Conservation (phyloP, 2,329 filamentous ascomycete genomes). For the Mariannaea sp. region DNA sequence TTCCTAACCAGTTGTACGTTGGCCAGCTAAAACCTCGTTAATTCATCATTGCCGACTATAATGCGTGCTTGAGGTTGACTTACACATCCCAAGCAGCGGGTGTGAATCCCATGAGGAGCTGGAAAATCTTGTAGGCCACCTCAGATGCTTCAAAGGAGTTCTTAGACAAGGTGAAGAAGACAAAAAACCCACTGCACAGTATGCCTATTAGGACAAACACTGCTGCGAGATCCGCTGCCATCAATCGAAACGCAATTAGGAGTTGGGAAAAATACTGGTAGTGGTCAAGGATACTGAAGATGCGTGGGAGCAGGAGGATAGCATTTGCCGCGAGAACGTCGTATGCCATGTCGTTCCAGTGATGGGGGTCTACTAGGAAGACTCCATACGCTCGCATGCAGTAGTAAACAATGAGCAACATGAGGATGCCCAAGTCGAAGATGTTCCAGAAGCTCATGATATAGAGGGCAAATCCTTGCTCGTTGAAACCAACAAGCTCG, state of each 20-base stretch:
- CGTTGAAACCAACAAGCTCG: constrained; percentile 93
- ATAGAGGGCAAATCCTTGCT: constrained; percentile 94
- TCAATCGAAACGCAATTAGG: constrained; percentile 89
- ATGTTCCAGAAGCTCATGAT: constrained; percentile 98
- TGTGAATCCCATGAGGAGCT: constrained; percentile 94
- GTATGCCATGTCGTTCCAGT: constrained; percentile 83
- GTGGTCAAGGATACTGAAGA: constrained; percentile 92
- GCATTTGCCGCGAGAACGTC: constrained; percentile 93
- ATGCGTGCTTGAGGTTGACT: constrained; percentile 35
- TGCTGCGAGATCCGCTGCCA: constrained; percentile 87
- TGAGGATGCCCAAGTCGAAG: constrained; percentile 87
- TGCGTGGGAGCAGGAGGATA: constrained; percentile 83
- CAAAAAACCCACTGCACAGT: constrained; percentile 91
- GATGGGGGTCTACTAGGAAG: constrained; percentile 74
- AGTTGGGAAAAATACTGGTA: constrained; percentile 96
- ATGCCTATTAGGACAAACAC: constrained; percentile 85
- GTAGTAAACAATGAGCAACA: constrained; percentile 87
- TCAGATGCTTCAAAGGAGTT: constrained; percentile 70
- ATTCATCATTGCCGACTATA: background rate
- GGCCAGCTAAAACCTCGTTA: constrained; percentile 58
- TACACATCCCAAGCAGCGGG: constrained; percentile 92
- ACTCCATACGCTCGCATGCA: constrained; percentile 87
- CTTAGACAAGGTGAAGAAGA: constrained; percentile 86
- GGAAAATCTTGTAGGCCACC: constrained; percentile 90
- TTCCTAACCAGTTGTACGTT: constrained; percentile 78